Evolutionary conservation across 306 rosid species (phyloP).

Genomic region (Sphenostylis stenocarpa): DNA sequence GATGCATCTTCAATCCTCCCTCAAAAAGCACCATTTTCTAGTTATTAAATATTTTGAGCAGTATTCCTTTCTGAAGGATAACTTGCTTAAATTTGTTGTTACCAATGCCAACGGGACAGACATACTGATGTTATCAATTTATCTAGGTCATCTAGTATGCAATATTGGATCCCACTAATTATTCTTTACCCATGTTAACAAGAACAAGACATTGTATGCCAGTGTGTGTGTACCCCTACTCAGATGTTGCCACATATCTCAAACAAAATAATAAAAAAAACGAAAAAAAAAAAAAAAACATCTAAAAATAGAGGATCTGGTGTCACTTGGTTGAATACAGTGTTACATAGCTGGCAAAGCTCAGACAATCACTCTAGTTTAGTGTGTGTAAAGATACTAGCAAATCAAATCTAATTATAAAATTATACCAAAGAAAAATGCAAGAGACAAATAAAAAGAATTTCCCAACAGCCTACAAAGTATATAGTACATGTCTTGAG

Average conservation of each 20-base stretch:
- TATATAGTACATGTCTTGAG: neutral
- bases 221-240: neutral
- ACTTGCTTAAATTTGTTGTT: neutral
- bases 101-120: neutral
- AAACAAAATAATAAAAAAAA: neutral
- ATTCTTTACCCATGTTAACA: neutral
- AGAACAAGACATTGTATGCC: neutral
- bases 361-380: slow-evolving; percentile 5
- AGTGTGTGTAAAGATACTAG: neutral
- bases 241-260: neutral
- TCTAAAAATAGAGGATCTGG: neutral
- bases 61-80: neutral
- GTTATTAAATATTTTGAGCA: neutral
- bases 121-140: neutral
- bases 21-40: neutral
- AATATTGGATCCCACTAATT: neutral
- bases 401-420: neutral
- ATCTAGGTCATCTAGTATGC: neutral
- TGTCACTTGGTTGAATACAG: neutral
- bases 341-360: neutral
- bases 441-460: neutral
- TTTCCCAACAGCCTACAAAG: neutral
- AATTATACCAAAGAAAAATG: neutral
- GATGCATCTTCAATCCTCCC: slow-evolving; percentile 8
- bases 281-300: neutral